A percentile compares a stretch with the other conserved stretches of the same genome.
phyloP scores from a whole-genome alignment of 306 rosid genomes.

The Ziziphus jujuba region DNA sequence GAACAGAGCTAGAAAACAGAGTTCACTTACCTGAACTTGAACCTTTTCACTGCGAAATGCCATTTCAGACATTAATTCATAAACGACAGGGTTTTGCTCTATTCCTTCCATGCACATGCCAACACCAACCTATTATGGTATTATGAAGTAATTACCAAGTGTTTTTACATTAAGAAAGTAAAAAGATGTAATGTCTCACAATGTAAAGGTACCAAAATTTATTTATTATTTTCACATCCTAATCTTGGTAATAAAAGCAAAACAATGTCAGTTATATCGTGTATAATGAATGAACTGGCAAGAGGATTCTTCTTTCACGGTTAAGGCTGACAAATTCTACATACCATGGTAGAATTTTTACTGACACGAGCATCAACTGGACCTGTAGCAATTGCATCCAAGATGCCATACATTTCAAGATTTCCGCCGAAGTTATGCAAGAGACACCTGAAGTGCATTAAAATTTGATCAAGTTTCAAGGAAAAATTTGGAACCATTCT shows the following conservation, averaged over 20 bases:
- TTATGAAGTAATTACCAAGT: constrained; percentile 1
- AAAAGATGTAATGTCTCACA: constrained; percentile 7
- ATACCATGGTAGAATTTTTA: constrained; percentile 89
- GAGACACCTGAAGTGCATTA: constrained; percentile 66
- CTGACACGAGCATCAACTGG: constrained; percentile 86
- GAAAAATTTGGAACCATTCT: constrained; percentile 8
- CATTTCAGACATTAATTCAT: constrained; percentile 92
- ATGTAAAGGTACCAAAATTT: not conserved
- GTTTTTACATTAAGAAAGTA: constrained; percentile 1
- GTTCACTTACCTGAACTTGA: constrained; percentile 52
- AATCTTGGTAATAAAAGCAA: not conserved
- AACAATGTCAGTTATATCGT: not conserved
- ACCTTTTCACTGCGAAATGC: constrained; percentile 77
- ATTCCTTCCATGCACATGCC: constrained; percentile 99
- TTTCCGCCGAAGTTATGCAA: constrained; percentile 97
- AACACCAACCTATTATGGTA: constrained; percentile 72
- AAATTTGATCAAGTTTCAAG: not conserved
- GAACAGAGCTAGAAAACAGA: too few relatives aligned
- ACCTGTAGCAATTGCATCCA: constrained; percentile 77
- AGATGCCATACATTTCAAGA: constrained; percentile 91
- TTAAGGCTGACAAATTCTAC: not conserved
- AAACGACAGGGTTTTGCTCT: constrained; percentile 87
- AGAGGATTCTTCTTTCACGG: not conserved
- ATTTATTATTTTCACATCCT: not conserved
- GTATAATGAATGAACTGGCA: not conserved